Conservation (phyloP, 371 early-diverging fungal genomes). For the Mortierella sp. region DNA sequence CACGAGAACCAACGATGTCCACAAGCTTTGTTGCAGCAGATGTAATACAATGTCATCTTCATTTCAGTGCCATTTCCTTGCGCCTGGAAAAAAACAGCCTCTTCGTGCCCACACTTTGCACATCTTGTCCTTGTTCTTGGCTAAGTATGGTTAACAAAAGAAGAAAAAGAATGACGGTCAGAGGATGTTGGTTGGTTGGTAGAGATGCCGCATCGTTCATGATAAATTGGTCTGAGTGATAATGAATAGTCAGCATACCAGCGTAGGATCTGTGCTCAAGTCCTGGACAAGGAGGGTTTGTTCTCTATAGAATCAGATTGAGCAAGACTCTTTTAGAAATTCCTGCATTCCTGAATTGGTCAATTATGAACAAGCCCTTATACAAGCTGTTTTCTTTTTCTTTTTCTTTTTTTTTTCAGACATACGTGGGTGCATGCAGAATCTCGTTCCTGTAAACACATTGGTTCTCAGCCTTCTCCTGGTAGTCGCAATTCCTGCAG, state of each 20-base stretch:
- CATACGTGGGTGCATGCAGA: conserved; percentile 82
- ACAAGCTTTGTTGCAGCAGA: conserved; percentile 86
- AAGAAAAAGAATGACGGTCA: neutral
- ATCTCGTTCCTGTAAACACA: conserved; percentile 93
- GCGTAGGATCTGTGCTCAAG: conserved; percentile 82
- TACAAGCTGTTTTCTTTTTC: too few relatives aligned
- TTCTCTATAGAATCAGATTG: conserved; percentile 64
- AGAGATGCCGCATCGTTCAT: neutral
- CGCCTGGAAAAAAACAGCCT: conserved; percentile 93
- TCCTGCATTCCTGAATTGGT: conserved; percentile 1
- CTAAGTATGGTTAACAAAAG: conserved; percentile 39
- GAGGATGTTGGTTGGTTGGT: too few relatives aligned
- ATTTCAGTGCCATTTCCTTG: conserved; percentile 74
- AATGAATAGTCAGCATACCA: conserved; percentile 37
- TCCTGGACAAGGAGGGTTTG: conserved; percentile 83
- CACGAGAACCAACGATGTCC: conserved; percentile 80
- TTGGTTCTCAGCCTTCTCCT: conserved; percentile 85
- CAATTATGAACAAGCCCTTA: neutral
- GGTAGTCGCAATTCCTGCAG: conserved; percentile 95
- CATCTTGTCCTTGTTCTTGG: conserved; percentile 81
- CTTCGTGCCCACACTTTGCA: conserved; percentile 77
- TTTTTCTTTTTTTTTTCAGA: conserved; percentile 3
- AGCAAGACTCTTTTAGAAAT: neutral
- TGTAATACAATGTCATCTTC: conserved; percentile 93
- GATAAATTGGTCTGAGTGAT: neutral